phyloP scores from a whole-genome alignment of 2,329 filamentous ascomycete genomes.

The Pseudocercospora fijiensis region DNA sequence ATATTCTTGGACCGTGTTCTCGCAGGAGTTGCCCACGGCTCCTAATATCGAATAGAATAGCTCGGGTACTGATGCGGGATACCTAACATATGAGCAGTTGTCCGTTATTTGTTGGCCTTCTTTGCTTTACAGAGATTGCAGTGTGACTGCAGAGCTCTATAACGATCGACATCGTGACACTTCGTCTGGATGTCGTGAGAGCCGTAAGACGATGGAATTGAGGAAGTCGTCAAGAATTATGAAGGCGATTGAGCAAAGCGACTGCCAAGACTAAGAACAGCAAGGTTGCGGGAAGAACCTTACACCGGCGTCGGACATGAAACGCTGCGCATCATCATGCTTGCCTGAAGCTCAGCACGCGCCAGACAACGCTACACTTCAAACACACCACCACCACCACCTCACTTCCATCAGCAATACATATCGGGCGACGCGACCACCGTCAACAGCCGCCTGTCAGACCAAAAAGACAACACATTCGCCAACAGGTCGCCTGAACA shows the following conservation, averaged over 20 bases:
- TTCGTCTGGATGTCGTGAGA: neutral
- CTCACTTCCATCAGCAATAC: conserved; percentile 5
- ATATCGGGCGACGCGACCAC: neutral
- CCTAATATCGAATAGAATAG: too few relatives aligned
- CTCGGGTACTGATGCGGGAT: too few relatives aligned
- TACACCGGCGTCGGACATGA: conserved; percentile 1
- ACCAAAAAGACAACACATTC: neutral
- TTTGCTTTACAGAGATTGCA: too few relatives aligned
- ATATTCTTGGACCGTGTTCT: too few relatives aligned
- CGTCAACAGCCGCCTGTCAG: neutral
- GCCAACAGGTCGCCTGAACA: neutral
- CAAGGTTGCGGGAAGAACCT: neutral
- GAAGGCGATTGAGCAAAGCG: neutral
- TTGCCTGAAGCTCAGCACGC: conserved; percentile 21
- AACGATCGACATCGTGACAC: neutral
- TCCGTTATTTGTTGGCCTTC: too few relatives aligned
- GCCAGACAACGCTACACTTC: conserved; percentile 11
- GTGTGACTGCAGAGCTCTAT: neutral
- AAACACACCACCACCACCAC: conserved; percentile 13
- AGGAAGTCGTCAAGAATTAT: neutral
- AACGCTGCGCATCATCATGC: conserved; percentile 23
- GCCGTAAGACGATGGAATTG: neutral
- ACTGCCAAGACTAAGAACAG: neutral
- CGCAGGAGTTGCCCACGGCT: too few relatives aligned
- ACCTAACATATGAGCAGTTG: too few relatives aligned